phyloP scores from a whole-genome alignment of 2,329 filamentous ascomycete genomes.

The Catunica adiposa region DNA sequence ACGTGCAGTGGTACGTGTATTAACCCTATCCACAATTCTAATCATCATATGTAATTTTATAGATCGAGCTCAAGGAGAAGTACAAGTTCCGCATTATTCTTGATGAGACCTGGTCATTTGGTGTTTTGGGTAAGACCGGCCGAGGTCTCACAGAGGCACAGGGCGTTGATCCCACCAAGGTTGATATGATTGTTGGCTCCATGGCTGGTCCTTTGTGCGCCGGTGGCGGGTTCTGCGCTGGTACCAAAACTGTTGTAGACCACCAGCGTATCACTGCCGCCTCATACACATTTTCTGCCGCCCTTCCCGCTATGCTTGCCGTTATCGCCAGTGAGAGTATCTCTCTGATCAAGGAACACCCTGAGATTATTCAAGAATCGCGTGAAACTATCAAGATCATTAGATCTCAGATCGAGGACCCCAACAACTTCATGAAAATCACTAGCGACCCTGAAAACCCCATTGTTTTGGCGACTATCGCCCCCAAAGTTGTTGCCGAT shows the following conservation, averaged over 20 bases:
- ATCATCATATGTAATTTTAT: neutral
- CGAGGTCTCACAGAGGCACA: conserved; percentile 89
- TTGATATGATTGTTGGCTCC: conserved; percentile 95
- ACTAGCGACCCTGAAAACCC: conserved; percentile 74
- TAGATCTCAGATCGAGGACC: conserved; percentile 73
- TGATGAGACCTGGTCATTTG: conserved; percentile 96
- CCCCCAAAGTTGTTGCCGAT: conserved; percentile 61
- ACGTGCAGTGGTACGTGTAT: too few species aligned
- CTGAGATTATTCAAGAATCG: conserved; percentile 61
- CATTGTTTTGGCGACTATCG: conserved; percentile 66
- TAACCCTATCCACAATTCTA: conserved; percentile 9
- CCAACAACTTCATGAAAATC: conserved; percentile 82
- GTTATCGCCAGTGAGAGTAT: conserved; percentile 93
- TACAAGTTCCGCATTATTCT: conserved; percentile 98
- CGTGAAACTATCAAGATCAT: conserved; percentile 77
- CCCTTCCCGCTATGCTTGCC: conserved; percentile 79
- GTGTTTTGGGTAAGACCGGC: conserved; percentile 78
- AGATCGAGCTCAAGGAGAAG: conserved; percentile 71
- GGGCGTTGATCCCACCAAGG: conserved; percentile 80
- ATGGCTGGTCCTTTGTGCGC: conserved; percentile 79
- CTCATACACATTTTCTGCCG: conserved; percentile 90
- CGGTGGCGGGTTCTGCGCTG: conserved; percentile 90
- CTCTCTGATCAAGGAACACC: conserved; percentile 68
- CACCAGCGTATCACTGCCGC: conserved; percentile 89
- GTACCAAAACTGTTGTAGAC: conserved; percentile 77